Percentiles rank a stretch among this genome's conserved stretches.
These are phyloP conservation scores for Cephalotrichum gorgonifer DNA, from an alignment of 2,329 filamentous ascomycete species.

Conservation along the genomic window DNA sequence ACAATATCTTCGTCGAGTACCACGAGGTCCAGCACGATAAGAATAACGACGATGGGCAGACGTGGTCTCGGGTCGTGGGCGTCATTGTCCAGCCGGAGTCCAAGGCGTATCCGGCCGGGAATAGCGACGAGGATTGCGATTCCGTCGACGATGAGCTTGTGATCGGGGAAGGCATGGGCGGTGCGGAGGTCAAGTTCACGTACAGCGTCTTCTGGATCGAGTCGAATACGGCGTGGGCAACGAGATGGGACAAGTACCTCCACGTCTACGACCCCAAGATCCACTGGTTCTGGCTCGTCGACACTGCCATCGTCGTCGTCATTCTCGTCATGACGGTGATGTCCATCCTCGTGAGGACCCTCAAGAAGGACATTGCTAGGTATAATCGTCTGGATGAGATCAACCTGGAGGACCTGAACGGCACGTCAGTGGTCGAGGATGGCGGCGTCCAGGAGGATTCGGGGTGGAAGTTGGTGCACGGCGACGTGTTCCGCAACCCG, in stretches of 20 bases:
- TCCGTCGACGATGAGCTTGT: conserved; percentile 45
- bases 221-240: conserved; percentile 84
- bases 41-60: conserved; percentile 49
- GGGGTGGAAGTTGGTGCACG: conserved; percentile 96
- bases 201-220: conserved; percentile 87
- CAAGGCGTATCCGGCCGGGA: conserved; percentile 36
- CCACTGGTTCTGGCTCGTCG: conserved; percentile 97
- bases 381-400: conserved; percentile 94
- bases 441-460: conserved; percentile 96
- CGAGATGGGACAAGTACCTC: conserved; percentile 96
- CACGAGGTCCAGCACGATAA: conserved; percentile 53
- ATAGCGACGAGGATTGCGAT: conserved; percentile 53
- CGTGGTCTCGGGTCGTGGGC: conserved; percentile 65
- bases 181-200: conserved; percentile 67
- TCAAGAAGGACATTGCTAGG: conserved; percentile 89
- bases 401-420: conserved; percentile 78
- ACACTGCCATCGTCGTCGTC: conserved; percentile 88
- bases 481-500: conserved; percentile 89
- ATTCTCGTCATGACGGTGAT: conserved; percentile 85
- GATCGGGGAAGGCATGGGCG: conserved; percentile 42
- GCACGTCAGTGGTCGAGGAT: conserved; percentile 69
- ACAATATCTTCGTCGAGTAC: conserved; percentile 88
- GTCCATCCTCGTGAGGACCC: conserved; percentile 78
- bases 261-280: conserved; percentile 97
- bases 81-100: conserved; percentile 81